Evolutionary conservation across 2,329 filamentous ascomycete genomes (phyloP).

Genomic region (Purpureocillium lavendulum): DNA sequence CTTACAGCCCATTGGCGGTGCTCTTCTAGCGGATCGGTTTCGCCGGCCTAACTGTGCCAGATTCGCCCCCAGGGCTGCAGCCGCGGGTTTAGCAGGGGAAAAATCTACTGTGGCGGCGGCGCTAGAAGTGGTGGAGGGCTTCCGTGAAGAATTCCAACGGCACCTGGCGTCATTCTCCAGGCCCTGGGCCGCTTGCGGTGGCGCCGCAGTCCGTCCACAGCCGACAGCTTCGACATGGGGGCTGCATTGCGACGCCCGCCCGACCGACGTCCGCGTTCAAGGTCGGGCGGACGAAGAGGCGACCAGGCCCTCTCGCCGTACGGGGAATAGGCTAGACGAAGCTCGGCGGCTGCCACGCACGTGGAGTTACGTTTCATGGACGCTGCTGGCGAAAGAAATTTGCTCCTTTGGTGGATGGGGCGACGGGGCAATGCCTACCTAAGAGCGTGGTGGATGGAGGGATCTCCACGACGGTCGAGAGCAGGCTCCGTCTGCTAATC

Average conservation of each 20-base stretch:
- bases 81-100: not conserved
- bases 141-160: not conserved
- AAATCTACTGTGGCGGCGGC: not conserved
- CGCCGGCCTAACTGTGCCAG: not conserved
- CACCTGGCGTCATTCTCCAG: not conserved
- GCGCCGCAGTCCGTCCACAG: not conserved
- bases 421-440: not conserved
- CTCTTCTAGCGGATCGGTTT: not conserved
- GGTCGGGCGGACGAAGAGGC: no score
- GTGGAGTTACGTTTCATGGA: conserved; percentile 1
- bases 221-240: not conserved
- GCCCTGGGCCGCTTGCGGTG: not conserved
- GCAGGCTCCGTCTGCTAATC: not conserved
- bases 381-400: conserved; percentile 1
- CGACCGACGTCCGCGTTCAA: no score
- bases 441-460: not conserved
- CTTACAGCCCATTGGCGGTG: not conserved
- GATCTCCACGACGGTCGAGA: not conserved
- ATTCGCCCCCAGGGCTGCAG: not conserved
- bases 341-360: not conserved
- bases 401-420: not conserved
- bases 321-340: not conserved
- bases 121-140: not conserved
- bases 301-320: not conserved
- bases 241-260: no score